phyloP scores from a whole-genome alignment of 2,329 filamentous ascomycete species.

The Ophiostoma ips region DNA sequence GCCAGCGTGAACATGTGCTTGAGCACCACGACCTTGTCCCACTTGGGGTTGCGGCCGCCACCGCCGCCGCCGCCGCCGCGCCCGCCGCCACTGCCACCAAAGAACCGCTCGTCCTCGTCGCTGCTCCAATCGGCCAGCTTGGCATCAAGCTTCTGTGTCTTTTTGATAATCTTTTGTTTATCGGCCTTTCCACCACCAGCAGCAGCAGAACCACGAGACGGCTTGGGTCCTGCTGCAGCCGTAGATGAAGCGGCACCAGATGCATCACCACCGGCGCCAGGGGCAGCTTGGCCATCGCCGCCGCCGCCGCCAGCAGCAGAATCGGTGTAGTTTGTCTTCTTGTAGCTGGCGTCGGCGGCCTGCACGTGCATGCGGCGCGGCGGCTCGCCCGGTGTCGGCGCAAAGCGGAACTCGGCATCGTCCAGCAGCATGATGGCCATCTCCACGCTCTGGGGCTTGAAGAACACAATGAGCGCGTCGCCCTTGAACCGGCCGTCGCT shows the following conservation, averaged over 20 bases:
- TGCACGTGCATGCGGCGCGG: conserved; percentile 63
- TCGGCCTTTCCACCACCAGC: conserved; percentile 33
- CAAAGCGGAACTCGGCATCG: conserved; percentile 65
- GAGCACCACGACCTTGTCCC: conserved; percentile 73
- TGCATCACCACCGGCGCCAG: not conserved
- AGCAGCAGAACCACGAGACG: no score
- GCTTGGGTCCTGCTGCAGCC: not conserved
- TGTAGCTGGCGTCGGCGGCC: conserved; percentile 80
- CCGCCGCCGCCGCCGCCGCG: not conserved
- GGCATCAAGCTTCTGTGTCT: conserved; percentile 80
- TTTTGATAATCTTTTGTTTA: conserved; percentile 80
- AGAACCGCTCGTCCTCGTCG: conserved; percentile 48
- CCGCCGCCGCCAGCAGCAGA: conserved; percentile 2
- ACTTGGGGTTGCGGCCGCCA: conserved; percentile 29
- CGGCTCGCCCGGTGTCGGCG: conserved; percentile 25
- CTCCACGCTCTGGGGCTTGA: conserved; percentile 83
- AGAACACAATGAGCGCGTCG: conserved; percentile 85
- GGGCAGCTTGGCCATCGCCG: no score
- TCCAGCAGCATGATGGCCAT: conserved; percentile 72
- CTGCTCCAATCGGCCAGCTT: conserved; percentile 94
- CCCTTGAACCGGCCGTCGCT: conserved; percentile 78
- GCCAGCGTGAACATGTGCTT: conserved; percentile 85
- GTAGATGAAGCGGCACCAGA: not conserved
- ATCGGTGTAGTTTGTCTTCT: conserved; percentile 60
- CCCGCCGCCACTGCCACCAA: conserved; percentile 3